Evolutionary conservation across 1,284 basidiomycete species (phyloP).

Genomic region (Pseudozyma flocculosa): DNA sequence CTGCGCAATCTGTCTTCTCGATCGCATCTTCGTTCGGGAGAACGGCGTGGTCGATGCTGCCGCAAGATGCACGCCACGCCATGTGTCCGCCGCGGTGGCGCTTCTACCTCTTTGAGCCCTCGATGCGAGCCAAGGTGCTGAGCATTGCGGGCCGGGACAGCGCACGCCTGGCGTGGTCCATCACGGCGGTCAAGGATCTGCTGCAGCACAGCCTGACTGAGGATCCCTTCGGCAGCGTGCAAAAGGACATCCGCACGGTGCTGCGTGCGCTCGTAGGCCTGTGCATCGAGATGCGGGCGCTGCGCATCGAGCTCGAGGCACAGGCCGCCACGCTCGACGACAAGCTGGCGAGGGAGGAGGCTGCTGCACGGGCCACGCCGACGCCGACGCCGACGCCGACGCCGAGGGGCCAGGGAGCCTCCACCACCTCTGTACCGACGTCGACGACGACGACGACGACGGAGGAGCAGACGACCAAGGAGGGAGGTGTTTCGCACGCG

Average conservation of each 20-base stretch:
- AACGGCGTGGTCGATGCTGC: constrained; percentile 14
- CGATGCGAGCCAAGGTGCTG: constrained; percentile 6
- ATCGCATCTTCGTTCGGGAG: not conserved
- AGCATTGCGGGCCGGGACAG: constrained; percentile 14
- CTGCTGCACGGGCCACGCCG: not conserved
- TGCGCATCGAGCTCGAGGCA: constrained; percentile 20
- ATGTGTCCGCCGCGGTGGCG: constrained; percentile 28
- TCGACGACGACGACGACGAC: not conserved
- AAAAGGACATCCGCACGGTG: constrained; percentile 29
- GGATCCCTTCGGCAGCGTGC: constrained; percentile 41
- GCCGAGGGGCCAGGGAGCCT: too few species aligned
- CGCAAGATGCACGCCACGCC: constrained; percentile 40
- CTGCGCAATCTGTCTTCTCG: too few species aligned
- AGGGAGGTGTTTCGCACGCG: too few species aligned
- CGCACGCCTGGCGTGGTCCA: constrained; percentile 11
- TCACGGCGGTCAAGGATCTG: constrained; percentile 18
- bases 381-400: too few species aligned
- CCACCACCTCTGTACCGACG: too few species aligned
- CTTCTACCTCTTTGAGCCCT: constrained; percentile 10
- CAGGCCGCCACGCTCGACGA: constrained; percentile 10
- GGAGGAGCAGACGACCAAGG: constrained; percentile 2
- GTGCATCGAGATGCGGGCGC: constrained; percentile 9
- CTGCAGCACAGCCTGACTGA: constrained; percentile 37
- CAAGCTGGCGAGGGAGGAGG: constrained; percentile 7
- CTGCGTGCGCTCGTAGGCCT: constrained; percentile 13